Conservation (phyloP, 2,329 filamentous ascomycete species). For the Penicillium sp. region DNA sequence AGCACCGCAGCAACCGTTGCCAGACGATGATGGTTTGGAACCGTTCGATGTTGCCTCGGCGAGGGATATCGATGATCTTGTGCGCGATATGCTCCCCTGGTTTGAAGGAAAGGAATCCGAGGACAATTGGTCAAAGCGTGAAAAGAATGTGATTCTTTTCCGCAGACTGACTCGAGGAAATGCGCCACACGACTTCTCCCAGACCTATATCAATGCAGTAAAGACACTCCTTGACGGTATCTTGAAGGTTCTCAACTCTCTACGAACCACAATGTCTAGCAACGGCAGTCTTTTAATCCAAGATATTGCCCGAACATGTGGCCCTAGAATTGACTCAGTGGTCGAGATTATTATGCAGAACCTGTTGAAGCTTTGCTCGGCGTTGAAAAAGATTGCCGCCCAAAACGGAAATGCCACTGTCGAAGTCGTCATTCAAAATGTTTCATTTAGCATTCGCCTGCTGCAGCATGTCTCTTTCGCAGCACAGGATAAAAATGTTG, state of each 20-base stretch:
- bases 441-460: constrained; percentile 75
- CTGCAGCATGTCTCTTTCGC: constrained; percentile 83
- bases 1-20: constrained; percentile 21
- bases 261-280: constrained; percentile 86
- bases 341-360: constrained; percentile 86
- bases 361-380: constrained; percentile 83
- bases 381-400: constrained; percentile 89
- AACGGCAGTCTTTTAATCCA: constrained; percentile 82
- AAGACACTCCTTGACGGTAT: constrained; percentile 81
- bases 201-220: constrained; percentile 67
- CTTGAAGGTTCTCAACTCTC: constrained; percentile 76
- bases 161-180: constrained; percentile 81
- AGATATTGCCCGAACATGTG: constrained; percentile 74
- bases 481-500: constrained; percentile 89
- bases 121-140: constrained; percentile 84
- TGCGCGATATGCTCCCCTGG: constrained; percentile 74
- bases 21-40: constrained; percentile 70
- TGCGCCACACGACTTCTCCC: constrained; percentile 71
- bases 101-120: constrained; percentile 91
- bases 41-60: constrained; percentile 80
- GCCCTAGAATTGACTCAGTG: constrained; percentile 79
- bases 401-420: constrained; percentile 79
- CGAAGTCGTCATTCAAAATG: constrained; percentile 75
- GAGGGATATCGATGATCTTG: constrained; percentile 82
- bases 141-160: constrained; percentile 75